These are phyloP conservation scores for Trametes hirsuta DNA, from an alignment of 1,284 basidiomycete species.

Conservation along the genomic window DNA sequence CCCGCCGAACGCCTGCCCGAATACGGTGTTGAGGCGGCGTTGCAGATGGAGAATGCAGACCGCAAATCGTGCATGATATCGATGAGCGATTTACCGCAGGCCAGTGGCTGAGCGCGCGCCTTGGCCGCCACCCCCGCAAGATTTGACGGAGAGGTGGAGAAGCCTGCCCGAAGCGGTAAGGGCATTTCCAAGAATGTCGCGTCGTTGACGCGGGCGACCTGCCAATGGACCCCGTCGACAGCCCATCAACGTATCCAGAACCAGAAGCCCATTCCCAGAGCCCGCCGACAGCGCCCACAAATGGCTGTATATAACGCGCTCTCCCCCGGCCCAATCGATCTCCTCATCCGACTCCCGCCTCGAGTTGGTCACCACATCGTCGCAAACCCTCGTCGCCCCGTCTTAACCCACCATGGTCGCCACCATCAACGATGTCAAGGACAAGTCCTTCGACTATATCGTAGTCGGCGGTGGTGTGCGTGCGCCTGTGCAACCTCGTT, in stretches of 20 bases:
- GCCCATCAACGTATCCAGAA: conserved; percentile 18
- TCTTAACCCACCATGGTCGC: conserved; percentile 21
- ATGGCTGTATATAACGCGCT: conserved; percentile 7
- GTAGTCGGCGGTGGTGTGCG: conserved; percentile 30
- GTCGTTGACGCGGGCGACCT: neutral
- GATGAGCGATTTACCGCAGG: too few species aligned
- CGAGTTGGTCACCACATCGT: neutral
- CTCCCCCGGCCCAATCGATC: neutral
- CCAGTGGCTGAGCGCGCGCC: too few species aligned
- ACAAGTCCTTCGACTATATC: conserved; percentile 36
- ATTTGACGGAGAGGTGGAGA: conserved; percentile 1
- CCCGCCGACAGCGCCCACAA: neutral
- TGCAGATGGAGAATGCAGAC: too few species aligned
- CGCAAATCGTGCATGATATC: too few species aligned
- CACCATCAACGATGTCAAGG: conserved; percentile 27
- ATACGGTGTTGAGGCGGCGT: too few species aligned
- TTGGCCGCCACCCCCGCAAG: neutral
- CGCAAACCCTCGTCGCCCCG: neutral
- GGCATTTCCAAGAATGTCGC: conserved; percentile 7
- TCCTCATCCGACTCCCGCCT: neutral
- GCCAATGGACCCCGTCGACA: conserved; percentile 9
- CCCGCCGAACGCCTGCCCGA: too few species aligned
- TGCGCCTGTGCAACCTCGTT: neutral
- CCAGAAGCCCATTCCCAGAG: conserved; percentile 2
- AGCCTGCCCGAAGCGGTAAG: neutral